phyloP scores from a whole-genome alignment of 306 rosid genomes.

The Prunus salicina region DNA sequence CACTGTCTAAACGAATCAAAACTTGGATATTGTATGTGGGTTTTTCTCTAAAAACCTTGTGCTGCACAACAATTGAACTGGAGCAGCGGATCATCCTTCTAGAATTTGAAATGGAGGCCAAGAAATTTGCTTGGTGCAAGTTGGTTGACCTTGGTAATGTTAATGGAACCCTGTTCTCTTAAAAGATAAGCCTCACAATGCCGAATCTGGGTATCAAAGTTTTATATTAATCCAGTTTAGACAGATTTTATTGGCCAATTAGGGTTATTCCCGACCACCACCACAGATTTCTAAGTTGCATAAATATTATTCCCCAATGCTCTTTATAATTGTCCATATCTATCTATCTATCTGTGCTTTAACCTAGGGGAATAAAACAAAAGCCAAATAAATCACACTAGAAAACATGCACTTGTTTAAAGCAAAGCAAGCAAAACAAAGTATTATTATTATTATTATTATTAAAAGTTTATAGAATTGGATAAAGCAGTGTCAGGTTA shows the following conservation, averaged over 20 bases:
- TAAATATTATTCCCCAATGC: slow-evolving; percentile 39
- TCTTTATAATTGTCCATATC: slow-evolving; percentile 21
- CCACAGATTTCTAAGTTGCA: slow-evolving; percentile 36
- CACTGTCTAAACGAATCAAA: neutral
- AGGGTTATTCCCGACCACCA: slow-evolving; percentile 33
- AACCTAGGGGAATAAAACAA: slow-evolving; percentile 11
- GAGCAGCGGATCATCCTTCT: neutral
- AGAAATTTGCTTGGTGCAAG: slow-evolving; percentile 3
- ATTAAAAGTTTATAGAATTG: neutral
- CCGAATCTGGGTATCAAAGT: slow-evolving; percentile 33
- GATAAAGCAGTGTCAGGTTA: slow-evolving; percentile 12
- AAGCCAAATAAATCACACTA: neutral
- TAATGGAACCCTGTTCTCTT: slow-evolving; percentile 22
- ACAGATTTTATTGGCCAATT: neutral
- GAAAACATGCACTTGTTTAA: neutral
- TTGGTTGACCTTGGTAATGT: slow-evolving; percentile 26
- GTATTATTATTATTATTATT: neutral
- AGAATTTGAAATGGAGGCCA: neutral
- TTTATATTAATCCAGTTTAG: neutral
- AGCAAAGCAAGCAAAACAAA: neutral
- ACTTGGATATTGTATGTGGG: neutral
- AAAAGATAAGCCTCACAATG: slow-evolving; percentile 34
- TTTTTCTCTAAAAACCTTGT: neutral
- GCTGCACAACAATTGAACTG: neutral
- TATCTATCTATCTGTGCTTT: neutral